Evolutionary conservation across 768 basidiomycete species (phyloP).

Genomic region (Austroboletus eburneus): DNA sequence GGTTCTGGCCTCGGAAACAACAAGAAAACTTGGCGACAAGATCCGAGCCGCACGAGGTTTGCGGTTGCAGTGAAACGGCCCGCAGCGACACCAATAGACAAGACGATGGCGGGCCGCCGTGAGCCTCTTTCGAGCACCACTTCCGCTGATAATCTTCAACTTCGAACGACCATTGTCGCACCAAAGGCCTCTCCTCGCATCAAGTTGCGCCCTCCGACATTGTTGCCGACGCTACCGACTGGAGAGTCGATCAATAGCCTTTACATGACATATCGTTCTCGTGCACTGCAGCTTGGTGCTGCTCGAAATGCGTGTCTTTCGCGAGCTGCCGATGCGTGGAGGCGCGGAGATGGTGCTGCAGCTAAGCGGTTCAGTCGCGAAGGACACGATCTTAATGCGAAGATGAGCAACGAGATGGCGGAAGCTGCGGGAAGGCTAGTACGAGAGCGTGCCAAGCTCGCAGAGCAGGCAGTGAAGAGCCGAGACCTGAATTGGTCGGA

Average conservation of each 20-base stretch:
- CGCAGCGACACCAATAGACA: constrained; percentile 31
- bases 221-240: constrained; percentile 87
- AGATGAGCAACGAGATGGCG: constrained; percentile 84
- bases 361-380: constrained; percentile 94
- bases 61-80: constrained; percentile 83
- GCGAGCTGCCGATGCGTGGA: constrained; percentile 94
- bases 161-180: constrained; percentile 67
- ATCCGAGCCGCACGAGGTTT: constrained; percentile 88
- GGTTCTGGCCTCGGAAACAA: constrained; percentile 34
- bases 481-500: constrained; percentile 77
- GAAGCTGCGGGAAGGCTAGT: constrained; percentile 84
- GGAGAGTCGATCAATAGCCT: constrained; percentile 74
- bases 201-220: constrained; percentile 73
- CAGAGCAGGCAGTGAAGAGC: constrained; percentile 69
- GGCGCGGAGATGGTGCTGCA: constrained; percentile 90
- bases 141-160: constrained; percentile 58
- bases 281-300: constrained; percentile 88
- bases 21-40: constrained; percentile 52
- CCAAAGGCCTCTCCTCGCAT: constrained; percentile 82
- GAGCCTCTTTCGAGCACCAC: constrained; percentile 48
- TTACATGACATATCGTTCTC: constrained; percentile 86
- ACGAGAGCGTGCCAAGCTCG: constrained; percentile 69
- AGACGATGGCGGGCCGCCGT: constrained; percentile 45
- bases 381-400: constrained; percentile 88
- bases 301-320: constrained; percentile 93